A percentile compares a stretch with the other conserved stretches of the same genome.
phyloP scores from a whole-genome alignment of 352 stramenopile species.

The Phytophthora kernoviae region DNA sequence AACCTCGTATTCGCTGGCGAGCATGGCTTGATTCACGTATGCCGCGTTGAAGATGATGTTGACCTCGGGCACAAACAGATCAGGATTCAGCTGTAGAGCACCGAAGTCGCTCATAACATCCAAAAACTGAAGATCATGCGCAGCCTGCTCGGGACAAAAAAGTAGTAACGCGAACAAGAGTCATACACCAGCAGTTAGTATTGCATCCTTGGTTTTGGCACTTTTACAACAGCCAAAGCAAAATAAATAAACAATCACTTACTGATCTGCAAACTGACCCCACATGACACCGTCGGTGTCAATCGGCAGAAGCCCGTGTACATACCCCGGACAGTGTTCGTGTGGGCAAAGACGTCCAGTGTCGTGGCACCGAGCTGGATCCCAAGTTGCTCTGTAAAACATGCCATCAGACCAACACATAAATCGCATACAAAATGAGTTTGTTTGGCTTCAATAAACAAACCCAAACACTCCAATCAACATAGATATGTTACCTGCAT shows the following conservation, averaged over 20 bases:
- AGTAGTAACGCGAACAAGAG: conserved; percentile 5
- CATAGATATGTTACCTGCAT: conserved; percentile 65
- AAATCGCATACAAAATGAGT: not conserved
- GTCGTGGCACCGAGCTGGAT: conserved; percentile 69
- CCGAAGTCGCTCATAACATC: conserved; percentile 85
- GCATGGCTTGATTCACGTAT: conserved; percentile 81
- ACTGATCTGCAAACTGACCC: conserved; percentile 77
- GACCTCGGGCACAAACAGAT: conserved; percentile 71
- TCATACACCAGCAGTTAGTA: too few relatives aligned
- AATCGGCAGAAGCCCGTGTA: conserved; percentile 80
- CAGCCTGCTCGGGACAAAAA: conserved; percentile 47
- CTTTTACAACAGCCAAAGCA: not conserved
- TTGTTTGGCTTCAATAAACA: not conserved
- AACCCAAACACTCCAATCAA: conserved; percentile 1
- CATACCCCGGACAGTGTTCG: conserved; percentile 56
- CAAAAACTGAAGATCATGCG: conserved; percentile 77
- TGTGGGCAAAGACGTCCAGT: conserved; percentile 79
- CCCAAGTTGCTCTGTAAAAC: conserved; percentile 64
- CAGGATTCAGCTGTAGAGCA: conserved; percentile 65
- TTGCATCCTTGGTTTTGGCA: too few relatives aligned
- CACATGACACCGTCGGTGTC: conserved; percentile 67
- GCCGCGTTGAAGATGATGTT: conserved; percentile 76
- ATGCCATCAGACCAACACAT: not conserved
- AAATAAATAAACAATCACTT: conserved; percentile 1
- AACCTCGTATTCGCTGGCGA: conserved; percentile 69